phyloP scores from a whole-genome alignment of 352 stramenopile genomes.

The Thalassiosira livingstoniorum region DNA sequence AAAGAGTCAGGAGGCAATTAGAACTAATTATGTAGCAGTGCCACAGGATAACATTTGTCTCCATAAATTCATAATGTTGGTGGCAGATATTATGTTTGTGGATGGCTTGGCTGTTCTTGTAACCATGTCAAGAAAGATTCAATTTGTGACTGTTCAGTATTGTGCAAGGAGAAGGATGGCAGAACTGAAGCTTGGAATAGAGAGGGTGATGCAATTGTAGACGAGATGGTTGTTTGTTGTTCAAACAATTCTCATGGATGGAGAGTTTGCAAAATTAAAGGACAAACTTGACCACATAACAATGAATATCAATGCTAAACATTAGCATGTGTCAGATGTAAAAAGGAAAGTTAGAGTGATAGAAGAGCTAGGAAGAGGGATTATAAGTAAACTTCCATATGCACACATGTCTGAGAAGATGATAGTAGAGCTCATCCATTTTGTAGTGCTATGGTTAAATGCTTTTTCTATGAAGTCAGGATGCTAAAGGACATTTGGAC shows the following conservation, averaged over 20 bases:
- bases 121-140: neutral
- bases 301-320: neutral
- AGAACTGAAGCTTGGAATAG: neutral
- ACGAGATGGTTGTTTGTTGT: neutral
- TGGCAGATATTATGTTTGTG: neutral
- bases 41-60: neutral
- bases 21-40: neutral
- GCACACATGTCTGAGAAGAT: neutral
- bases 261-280: conserved; percentile 5
- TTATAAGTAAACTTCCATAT: neutral
- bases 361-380: neutral
- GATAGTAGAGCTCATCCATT: neutral
- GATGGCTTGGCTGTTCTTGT: neutral
- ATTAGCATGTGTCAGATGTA: neutral
- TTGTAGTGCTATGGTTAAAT: neutral
- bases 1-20: neutral
- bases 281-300: neutral
- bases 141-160: conserved; percentile 12
- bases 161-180: neutral
- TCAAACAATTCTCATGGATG: conserved; percentile 12
- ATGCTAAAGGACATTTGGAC: neutral
- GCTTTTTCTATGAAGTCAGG: neutral
- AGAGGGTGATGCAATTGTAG: conserved; percentile 2
- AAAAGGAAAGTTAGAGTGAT: neutral
- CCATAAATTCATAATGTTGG: neutral